These are phyloP conservation scores for Zygotorulaspora chibaensis DNA, from an alignment of 805 yeast genomes.

Conservation along the genomic window DNA sequence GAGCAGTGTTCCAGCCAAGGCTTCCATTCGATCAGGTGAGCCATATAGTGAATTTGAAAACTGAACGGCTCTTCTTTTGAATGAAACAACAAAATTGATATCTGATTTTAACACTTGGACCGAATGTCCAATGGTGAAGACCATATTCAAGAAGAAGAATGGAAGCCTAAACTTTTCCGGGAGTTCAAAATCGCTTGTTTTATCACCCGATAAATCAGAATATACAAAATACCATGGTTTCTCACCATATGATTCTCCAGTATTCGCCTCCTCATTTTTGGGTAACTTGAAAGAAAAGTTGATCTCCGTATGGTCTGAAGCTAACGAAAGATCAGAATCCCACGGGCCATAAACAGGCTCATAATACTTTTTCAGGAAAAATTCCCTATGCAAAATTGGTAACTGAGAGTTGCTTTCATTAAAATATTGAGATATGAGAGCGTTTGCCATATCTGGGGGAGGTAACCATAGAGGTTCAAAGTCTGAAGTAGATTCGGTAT, in stretches of 20 bases:
- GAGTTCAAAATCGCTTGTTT: conserved; percentile 38
- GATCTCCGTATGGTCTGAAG: conserved; percentile 51
- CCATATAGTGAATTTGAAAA: conserved; percentile 54
- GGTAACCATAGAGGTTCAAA: conserved; percentile 45
- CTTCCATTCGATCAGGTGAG: conserved; percentile 59
- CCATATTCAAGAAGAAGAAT: conserved; percentile 66
- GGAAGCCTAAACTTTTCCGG: conserved; percentile 50
- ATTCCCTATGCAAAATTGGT: conserved; percentile 80
- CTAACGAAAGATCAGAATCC: conserved; percentile 49
- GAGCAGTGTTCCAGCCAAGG: conserved; percentile 66
- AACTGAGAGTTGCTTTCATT: conserved; percentile 78
- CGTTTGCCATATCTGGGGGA: conserved; percentile 64
- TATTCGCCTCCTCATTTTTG: conserved; percentile 6
- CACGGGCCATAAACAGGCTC: conserved; percentile 76
- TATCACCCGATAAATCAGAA: conserved; percentile 35
- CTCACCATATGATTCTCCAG: background rate
- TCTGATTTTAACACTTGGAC: conserved; percentile 66
- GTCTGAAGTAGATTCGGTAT: conserved; percentile 17
- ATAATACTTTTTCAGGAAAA: conserved; percentile 60
- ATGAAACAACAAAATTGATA: conserved; percentile 62
- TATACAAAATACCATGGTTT: conserved; percentile 38
- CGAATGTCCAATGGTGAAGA: conserved; percentile 78
- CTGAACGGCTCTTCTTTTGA: conserved; percentile 58
- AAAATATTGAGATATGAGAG: conserved; percentile 60
- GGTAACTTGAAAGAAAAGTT: conserved; percentile 35